Percentiles rank a stretch among this genome's conserved stretches.
phyloP scores from a whole-genome alignment of 176 grass and related monocot species.

The Paspalum vaginatum region DNA sequence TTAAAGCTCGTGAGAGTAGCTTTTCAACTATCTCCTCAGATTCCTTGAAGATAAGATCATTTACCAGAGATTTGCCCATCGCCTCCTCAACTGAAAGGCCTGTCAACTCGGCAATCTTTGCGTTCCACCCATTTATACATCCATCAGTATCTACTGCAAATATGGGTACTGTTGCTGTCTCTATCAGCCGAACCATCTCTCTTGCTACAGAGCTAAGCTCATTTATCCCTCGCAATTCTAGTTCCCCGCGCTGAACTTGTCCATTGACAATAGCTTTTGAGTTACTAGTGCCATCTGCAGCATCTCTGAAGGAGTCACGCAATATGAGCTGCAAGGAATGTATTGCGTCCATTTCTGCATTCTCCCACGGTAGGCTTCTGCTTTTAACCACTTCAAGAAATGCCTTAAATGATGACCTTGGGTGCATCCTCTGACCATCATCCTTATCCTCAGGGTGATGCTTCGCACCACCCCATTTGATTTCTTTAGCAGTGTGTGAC shows the following conservation, averaged over 20 bases:
- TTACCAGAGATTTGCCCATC: conserved; percentile 92
- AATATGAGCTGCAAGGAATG: conserved; percentile 97
- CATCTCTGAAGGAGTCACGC: conserved; percentile 77
- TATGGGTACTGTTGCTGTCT: conserved; percentile 92
- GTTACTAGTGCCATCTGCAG: conserved; percentile 58
- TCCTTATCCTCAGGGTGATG: conserved; percentile 97
- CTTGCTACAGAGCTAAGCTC: conserved; percentile 87
- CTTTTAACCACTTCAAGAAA: conserved; percentile 98
- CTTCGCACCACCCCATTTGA: conserved; percentile 98
- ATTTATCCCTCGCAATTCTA: conserved; percentile 86
- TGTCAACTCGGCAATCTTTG: conserved; percentile 87
- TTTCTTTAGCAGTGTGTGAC: conserved; percentile 93
- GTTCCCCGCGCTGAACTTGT: conserved; percentile 62
- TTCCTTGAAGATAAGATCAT: conserved; percentile 92
- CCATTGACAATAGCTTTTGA: conserved; percentile 72
- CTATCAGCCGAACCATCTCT: conserved; percentile 96
- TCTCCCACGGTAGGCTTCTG: conserved; percentile 92
- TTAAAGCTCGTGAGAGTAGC: conserved; percentile 74
- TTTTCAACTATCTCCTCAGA: conserved; percentile 65
- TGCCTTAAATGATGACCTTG: conserved; percentile 93
- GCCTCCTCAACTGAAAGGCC: conserved; percentile 89
- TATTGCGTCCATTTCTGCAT: conserved; percentile 95
- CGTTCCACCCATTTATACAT: conserved; percentile 99
- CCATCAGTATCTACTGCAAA: conserved; percentile 92
- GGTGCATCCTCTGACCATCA: conserved; percentile 96